Base-by-base conservation (phyloP, 2,329 filamentous ascomycete genomes). In the Ophiostoma australiae region DNA sequence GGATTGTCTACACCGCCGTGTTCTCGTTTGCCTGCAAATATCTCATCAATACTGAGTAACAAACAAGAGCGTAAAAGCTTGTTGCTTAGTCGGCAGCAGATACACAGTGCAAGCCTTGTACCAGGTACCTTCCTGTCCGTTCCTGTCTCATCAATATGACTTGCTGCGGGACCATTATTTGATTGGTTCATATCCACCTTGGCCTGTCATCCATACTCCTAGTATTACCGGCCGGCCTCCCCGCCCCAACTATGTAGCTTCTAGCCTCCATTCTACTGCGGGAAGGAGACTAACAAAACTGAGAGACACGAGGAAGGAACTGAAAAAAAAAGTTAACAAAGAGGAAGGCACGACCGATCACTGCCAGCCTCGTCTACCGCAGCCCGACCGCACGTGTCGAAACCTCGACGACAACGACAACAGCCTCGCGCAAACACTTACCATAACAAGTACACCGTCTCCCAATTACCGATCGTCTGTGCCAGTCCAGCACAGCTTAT, bases 61-160 rank as follows among this genome's bases (percentile, higher is more conserved):
- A 48, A 48, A 20, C 17, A 48, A 48, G 44, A 48, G 15, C 41
- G 23, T 11, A 61, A 61, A 61, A 61, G 55, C 55, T 61, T 61
- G 23, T 8, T 27, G 15, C 52, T 58, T 4, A 58, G 52, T 58
- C n/a, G n/a, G 8, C 27, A 58, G 52, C 11, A 58, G 8, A 15
- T 23, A 58, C 20, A 55, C 58, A 13, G 31, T 35, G 35, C 31
- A 35, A 63, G 58, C 61, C 17, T 69, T 17, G 70, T 71, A 70
- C 31, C 27, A 1, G 15, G 68, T 72, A 71, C 73, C 67, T 73
- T 27, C n/a, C 44, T 17, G 39, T 65, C 44, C 41, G 48, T 67
- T 48, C 35, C 67, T 63, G 55, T 65, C 67, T 66, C 71, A 71
- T 68, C 71, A 63, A 33, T 41, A 17, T 70, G 52, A 68, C 69